Base-by-base conservation (phyloP, 1,284 basidiomycete species). In the Schizophyllum amplum region DNA sequence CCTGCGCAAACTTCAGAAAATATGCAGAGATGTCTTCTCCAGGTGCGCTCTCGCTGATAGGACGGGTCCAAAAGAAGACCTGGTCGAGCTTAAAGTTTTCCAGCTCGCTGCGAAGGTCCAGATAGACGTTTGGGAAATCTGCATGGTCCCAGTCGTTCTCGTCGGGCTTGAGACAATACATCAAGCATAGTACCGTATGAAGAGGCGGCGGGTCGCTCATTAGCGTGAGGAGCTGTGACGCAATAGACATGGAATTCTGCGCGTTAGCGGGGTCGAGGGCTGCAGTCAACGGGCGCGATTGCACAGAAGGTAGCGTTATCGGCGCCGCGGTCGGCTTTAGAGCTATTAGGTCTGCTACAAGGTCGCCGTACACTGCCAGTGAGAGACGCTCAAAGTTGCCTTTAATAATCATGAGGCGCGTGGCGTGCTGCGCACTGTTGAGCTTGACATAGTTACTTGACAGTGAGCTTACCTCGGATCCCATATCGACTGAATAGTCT, bases 401-500 rank as follows among this genome's bases (percentile, higher is more conserved):
- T 65, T 83, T 83, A 60, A 92, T 75, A 57, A 91, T 87, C 78
- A 92, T 83, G 24, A 92, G 73, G 55, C 89, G 84, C 22, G 88
- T 90, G 2, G 84, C 80, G 66, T 81, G 82, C 88, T 91, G 65
- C 15, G 26, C 15, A 50, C 24, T 26, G 23, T 46, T 55, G n/a
- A 24, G 21, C 33, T 59, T 46, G 60, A 42, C 33, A 9, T 13
- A 17, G 3, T 13, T 42, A 42, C 17, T 13, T 17, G 33, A 9
- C 13, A 42, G 17, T 52, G 24, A 46, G 70, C 76, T 57, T 66
- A 83, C 87, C 69, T 88, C 84, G 7, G 68, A 59, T 52, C 83
- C 82, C 82, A 89, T 85, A 56, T 87, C 79, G n/a, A 91, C 79
- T 1, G 68, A 63, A 66, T 84, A 90, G 57, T 89, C 83, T 51